Base-by-base conservation (phyloP, 306 rosid species). In the Gleditsia sinensis region DNA sequence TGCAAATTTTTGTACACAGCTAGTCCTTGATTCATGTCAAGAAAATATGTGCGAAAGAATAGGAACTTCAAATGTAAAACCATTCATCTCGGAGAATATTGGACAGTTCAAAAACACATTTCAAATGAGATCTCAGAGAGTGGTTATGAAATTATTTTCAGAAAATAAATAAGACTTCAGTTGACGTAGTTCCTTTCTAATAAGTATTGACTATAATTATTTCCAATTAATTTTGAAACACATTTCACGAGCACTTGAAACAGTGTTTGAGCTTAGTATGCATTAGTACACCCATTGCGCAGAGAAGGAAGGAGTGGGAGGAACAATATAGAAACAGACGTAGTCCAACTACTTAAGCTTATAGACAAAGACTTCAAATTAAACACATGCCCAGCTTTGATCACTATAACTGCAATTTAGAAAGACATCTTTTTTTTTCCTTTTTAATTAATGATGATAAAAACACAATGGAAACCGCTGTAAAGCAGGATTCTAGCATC, bases 1-100 rank as follows among this genome's bases (percentile, higher is more conserved):
- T 91, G 85, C 80, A 82, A 72, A 71, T 54, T 27, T 27, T 37
- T 14, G 9, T 6, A 73, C 27, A 77, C 45, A 40, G 51, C 11
- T 14, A 46, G 20, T 28, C 13, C 73, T 78, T 39, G 59, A 57
- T 72, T 32, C 39, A 28, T 10, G 60, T 53, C 45, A 25, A 70
- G 45, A 58, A 48, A 51, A 28, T 34, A 19, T 13, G 43, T 16
- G 46, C 9, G 2, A 33, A 69, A 6, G 27, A 16, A 19, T 11
- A 49, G 25, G 6, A 7, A 58, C 40, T 57, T 37, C 48, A 65
- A 55, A 7, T 32, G 66, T 57, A 12, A 34, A 57, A 40, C 39
- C 55, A 57, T 21, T 8, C 34, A 23, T 43, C 16, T 19, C 0
- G 36, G 36, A 53, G 57, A 62, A 53, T 32, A 55, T 5, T 1